phyloP scores from a whole-genome alignment of 257 asterid genomes.

The Solanum lignicaule region DNA sequence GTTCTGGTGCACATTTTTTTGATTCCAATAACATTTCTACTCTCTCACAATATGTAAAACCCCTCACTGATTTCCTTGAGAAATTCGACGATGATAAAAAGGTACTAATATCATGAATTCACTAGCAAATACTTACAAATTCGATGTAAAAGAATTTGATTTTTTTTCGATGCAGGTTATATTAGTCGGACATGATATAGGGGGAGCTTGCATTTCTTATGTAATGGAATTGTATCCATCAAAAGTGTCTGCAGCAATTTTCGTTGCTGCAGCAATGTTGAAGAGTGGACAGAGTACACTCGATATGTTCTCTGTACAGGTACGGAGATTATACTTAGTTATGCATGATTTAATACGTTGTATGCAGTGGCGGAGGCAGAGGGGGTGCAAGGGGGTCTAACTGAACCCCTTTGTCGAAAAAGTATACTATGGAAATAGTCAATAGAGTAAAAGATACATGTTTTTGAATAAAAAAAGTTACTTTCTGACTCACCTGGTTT shows the following conservation, averaged over 20 bases:
- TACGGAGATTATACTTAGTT: neutral
- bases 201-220: conserved; percentile 46
- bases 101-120: conserved; percentile 9
- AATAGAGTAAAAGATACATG: neutral
- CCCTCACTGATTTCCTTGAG: conserved; percentile 41
- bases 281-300: conserved; percentile 34
- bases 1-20: conserved; percentile 43
- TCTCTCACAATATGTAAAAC: conserved; percentile 31
- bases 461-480: neutral
- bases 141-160: neutral
- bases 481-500: neutral
- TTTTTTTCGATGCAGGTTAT: conserved; percentile 26
- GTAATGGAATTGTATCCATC: conserved; percentile 46
- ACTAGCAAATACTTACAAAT: no score
- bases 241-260: conserved; percentile 42
- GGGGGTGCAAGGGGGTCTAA: neutral
- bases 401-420: neutral
- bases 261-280: conserved; percentile 55
- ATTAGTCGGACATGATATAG: conserved; percentile 54
- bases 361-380: neutral
- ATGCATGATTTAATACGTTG: neutral
- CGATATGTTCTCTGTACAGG: conserved; percentile 43
- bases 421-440: neutral
- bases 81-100: conserved; percentile 13
- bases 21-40: conserved; percentile 34